These are phyloP conservation scores for Neonectria ditissima DNA, from an alignment of 2,329 filamentous ascomycete genomes.

Conservation along the genomic window DNA sequence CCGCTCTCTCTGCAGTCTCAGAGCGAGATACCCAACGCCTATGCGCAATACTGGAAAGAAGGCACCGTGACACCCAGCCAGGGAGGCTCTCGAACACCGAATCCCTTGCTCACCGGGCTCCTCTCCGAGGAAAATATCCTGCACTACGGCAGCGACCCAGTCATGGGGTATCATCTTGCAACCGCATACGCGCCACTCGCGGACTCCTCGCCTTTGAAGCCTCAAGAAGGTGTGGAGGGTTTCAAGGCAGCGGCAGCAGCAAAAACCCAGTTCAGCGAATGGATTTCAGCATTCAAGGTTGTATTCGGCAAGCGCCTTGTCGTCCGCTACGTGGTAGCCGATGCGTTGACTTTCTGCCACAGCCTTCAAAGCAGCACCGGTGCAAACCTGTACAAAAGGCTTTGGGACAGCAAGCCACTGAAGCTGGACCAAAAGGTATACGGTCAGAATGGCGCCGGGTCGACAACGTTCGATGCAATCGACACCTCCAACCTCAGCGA, in stretches of 20 bases:
- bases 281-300: slow-evolving; percentile 56
- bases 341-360: slow-evolving; percentile 65
- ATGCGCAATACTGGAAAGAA: slow-evolving; percentile 51
- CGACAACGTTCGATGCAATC: slow-evolving; percentile 64
- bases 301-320: slow-evolving; percentile 45
- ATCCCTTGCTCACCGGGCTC: slow-evolving; percentile 59
- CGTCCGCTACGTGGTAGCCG: slow-evolving; percentile 61
- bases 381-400: slow-evolving; percentile 57
- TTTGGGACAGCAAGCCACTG: slow-evolving; percentile 54
- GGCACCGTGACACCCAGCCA: slow-evolving; percentile 46
- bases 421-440: slow-evolving; percentile 59
- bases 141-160: slow-evolving; percentile 63
- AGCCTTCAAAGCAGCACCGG: slow-evolving; percentile 58
- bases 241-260: slow-evolving; percentile 51
- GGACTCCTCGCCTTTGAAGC: slow-evolving; percentile 54
- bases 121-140: slow-evolving; percentile 53
- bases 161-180: slow-evolving; percentile 69
- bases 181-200: slow-evolving; percentile 55
- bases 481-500: slow-evolving; percentile 63
- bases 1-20: slow-evolving; percentile 48
- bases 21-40: slow-evolving; percentile 38
- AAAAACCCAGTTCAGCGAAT: slow-evolving; percentile 59
- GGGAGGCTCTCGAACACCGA: slow-evolving; percentile 45
- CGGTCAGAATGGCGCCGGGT: slow-evolving; percentile 47
- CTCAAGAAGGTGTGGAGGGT: slow-evolving; percentile 26